Percentiles rank a stretch among this genome's conserved stretches.
phyloP scores from a whole-genome alignment of 768 basidiomycete species.

The Macrocybe gigantea region DNA sequence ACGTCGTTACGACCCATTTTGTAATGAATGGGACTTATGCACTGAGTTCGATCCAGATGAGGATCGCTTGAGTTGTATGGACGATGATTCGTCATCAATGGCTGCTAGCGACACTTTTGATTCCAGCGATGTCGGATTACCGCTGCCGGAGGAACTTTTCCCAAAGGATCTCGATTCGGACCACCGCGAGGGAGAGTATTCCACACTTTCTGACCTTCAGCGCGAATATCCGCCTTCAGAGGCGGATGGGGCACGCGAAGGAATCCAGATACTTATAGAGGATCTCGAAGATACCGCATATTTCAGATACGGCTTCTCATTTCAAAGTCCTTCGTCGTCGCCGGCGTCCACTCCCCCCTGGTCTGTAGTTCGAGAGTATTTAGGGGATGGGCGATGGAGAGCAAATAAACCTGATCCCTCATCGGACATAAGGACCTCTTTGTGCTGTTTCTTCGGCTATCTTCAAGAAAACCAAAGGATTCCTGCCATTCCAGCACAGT shows the following conservation, averaged over 20 bases:
- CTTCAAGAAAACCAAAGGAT: background rate
- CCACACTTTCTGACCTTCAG: too few species aligned
- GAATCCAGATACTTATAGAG: background rate
- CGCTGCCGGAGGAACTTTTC: too few species aligned
- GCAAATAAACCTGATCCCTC: background rate
- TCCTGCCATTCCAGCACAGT: conserved; percentile 1
- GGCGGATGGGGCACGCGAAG: background rate
- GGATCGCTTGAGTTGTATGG: background rate
- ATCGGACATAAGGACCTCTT: background rate
- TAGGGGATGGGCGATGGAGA: conserved; percentile 4
- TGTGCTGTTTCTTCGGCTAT: conserved; percentile 4
- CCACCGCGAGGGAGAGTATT: too few species aligned
- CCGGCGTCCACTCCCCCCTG: background rate
- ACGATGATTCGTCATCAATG: conserved; percentile 4
- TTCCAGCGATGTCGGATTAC: background rate
- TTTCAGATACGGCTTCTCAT: background rate
- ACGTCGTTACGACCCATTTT: conserved; percentile 11
- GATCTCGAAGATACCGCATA: background rate
- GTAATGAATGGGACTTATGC: conserved; percentile 18
- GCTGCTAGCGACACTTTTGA: conserved; percentile 1
- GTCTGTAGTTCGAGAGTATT: background rate
- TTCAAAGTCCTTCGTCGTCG: background rate
- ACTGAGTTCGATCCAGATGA: conserved; percentile 6
- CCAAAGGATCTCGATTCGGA: too few species aligned
- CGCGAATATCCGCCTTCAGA: background rate